These are phyloP conservation scores for Naganishia friedmannii DNA, from an alignment of 768 basidiomycete genomes.

Conservation along the genomic window DNA sequence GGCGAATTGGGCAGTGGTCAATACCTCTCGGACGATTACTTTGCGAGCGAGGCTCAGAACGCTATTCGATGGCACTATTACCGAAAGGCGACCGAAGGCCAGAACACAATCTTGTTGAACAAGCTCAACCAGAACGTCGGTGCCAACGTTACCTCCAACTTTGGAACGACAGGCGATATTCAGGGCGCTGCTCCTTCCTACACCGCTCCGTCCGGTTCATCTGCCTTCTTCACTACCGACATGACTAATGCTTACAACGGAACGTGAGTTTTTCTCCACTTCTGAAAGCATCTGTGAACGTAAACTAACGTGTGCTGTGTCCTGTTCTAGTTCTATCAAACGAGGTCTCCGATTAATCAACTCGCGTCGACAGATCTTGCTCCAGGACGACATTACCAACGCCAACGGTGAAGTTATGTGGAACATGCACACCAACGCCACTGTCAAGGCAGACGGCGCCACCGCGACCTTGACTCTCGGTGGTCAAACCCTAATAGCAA, in stretches of 20 bases:
- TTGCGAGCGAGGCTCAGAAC: conserved; percentile 67
- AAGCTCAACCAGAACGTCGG: conserved; percentile 73
- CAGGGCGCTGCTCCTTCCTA: conserved; percentile 86
- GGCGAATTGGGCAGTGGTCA: conserved; percentile 89
- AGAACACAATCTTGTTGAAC: conserved; percentile 84
- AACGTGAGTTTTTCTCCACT: conserved; percentile 25
- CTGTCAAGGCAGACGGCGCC: conserved; percentile 57
- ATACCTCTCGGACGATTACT: conserved; percentile 75
- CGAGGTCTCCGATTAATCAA: conserved; percentile 85
- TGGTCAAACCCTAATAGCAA: conserved; percentile 64
- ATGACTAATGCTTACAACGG: conserved; percentile 64
- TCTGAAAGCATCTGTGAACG: conserved; percentile 32
- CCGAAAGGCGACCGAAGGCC: conserved; percentile 93
- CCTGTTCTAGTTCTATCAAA: conserved; percentile 63
- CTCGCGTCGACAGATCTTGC: conserved; percentile 75
- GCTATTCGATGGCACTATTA: conserved; percentile 84
- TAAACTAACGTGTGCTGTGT: neutral
- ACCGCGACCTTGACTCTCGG: conserved; percentile 75
- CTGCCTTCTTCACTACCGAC: conserved; percentile 77
- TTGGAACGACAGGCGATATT: conserved; percentile 58
- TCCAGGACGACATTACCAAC: conserved; percentile 84
- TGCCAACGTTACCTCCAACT: conserved; percentile 60
- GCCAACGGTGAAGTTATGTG: conserved; percentile 61
- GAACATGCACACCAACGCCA: conserved; percentile 96
- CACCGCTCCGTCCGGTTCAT: conserved; percentile 63